These are phyloP conservation scores for Dunaliella salina DNA, from an alignment of 163 green algal genomes.

Conservation along the genomic window DNA sequence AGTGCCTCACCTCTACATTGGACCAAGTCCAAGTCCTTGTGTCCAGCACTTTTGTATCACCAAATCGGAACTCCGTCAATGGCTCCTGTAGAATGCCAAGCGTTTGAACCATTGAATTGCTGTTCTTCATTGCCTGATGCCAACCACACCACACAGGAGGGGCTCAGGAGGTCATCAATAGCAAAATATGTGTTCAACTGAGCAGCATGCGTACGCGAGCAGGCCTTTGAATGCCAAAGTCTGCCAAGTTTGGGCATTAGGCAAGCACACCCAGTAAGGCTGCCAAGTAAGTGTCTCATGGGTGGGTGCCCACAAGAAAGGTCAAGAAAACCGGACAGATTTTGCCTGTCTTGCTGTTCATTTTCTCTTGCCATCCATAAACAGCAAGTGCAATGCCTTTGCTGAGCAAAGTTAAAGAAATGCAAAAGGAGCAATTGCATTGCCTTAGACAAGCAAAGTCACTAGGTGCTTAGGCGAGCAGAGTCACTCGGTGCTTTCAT, in stretches of 20 bases:
- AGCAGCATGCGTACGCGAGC: not conserved
- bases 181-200: too few relatives aligned
- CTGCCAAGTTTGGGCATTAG: too few relatives aligned
- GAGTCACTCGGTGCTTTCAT: not conserved
- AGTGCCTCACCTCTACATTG: conserved; percentile 35
- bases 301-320: too few relatives aligned
- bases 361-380: not conserved
- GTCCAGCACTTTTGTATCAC: conserved; percentile 55
- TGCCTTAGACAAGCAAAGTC: not conserved
- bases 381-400: not conserved
- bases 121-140: too few relatives aligned
- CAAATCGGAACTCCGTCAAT: conserved; percentile 43
- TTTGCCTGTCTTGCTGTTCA: too few relatives aligned
- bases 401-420: not conserved
- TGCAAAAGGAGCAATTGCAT: not conserved
- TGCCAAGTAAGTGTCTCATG: too few relatives aligned
- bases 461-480: not conserved
- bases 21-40: conserved; percentile 45
- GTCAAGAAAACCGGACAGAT: too few relatives aligned
- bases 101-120: too few relatives aligned
- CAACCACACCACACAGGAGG: too few relatives aligned
- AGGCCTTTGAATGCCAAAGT: too few relatives aligned
- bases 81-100: conserved; percentile 40
- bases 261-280: too few relatives aligned
- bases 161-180: too few relatives aligned